Conservation (phyloP, 495 filamentous ascomycete species). For the Cryomyces antarcticus region DNA sequence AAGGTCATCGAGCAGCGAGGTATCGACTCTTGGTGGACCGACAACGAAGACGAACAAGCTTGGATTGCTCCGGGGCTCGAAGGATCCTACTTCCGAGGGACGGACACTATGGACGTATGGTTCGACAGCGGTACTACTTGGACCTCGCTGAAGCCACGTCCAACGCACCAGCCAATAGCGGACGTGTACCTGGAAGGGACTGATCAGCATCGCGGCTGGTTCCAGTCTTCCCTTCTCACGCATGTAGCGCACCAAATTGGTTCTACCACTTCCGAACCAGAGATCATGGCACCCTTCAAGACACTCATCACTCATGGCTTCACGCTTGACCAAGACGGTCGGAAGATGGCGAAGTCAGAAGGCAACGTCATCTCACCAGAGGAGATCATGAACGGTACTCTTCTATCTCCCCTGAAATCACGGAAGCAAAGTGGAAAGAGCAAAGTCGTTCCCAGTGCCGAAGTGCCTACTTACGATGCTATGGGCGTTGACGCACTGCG, state of each 20-base stretch:
- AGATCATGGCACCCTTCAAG: conserved; percentile 44
- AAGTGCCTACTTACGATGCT: conserved; percentile 26
- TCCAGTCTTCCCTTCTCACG: conserved; percentile 95
- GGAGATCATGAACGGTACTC: conserved; percentile 63
- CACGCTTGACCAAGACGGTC: conserved; percentile 66
- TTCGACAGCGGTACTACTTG: conserved; percentile 96
- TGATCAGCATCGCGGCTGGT: conserved; percentile 96
- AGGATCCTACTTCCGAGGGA: conserved; percentile 45
- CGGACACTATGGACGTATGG: conserved; percentile 99
- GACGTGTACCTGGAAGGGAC: conserved; percentile 87
- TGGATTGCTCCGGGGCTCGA: conserved; percentile 47
- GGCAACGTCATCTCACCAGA: conserved; percentile 74
- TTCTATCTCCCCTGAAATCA: conserved; percentile 39
- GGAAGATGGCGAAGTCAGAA: conserved; percentile 96
- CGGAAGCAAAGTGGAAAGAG: conserved; percentile 30
- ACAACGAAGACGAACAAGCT: conserved; percentile 44
- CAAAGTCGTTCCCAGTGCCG: conserved; percentile 3
- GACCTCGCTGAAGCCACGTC: conserved; percentile 31
- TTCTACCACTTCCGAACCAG: conserved; percentile 3
- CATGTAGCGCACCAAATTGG: conserved; percentile 38
- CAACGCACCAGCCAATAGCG: conserved; percentile 27
- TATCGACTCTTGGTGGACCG: conserved; percentile 85
- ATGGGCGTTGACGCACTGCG: conserved; percentile 72
- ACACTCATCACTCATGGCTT: conserved; percentile 89
- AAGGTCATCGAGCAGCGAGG: conserved; percentile 53